Base-by-base conservation (phyloP, 2,329 filamentous ascomycete species). In the Monosporascus sp. region DNA sequence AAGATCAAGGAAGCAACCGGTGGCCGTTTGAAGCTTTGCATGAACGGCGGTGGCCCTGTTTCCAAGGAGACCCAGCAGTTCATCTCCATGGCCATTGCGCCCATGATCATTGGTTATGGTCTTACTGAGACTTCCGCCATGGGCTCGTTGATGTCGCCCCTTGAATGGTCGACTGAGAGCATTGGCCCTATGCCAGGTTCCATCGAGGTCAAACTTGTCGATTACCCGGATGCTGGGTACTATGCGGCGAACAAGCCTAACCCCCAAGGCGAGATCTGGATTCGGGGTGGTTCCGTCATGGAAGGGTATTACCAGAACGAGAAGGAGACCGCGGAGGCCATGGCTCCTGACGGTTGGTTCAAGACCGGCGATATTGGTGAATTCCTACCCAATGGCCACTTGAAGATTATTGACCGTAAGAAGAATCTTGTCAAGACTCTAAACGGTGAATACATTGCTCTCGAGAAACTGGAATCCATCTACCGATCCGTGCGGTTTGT, bases 1-100 rank as follows among this genome's bases (percentile, higher is more conserved):
- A 95, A 95, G 77, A 82, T 96, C 68, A 92, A 91, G 74, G 90
- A 94, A 64, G 90, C 90, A 16, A 96, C 91, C 3, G 91, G 91
- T 68, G 91, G 91, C 49, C 81, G 82, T 55, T 76, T 96, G 58
- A 86, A 89, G 64, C 82, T 96, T 49, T 88, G 87, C 74, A 79
- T 96, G 83, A 94, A 91, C 68, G 91, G 91, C 55, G 91, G 90
- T 68, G 91, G 91, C 1, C 90, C 91, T 5, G 81, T 96, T 45
- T 83, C 90, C 31, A 90, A 88, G 72, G 90, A 95, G 48, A 96
- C 91, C 0, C 88, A 92, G 68, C 83, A 83, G 53, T 96, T 96
- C 79, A 85, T 96, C 66, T 95, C 90, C 44, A 85, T 94, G 80
- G 87, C 88, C 49, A 90, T 96, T 63, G 88, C 88, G 49, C 90